These are phyloP conservation scores for Rosa lucieae DNA, from an alignment of 306 rosid genomes.

Conservation along the genomic window DNA sequence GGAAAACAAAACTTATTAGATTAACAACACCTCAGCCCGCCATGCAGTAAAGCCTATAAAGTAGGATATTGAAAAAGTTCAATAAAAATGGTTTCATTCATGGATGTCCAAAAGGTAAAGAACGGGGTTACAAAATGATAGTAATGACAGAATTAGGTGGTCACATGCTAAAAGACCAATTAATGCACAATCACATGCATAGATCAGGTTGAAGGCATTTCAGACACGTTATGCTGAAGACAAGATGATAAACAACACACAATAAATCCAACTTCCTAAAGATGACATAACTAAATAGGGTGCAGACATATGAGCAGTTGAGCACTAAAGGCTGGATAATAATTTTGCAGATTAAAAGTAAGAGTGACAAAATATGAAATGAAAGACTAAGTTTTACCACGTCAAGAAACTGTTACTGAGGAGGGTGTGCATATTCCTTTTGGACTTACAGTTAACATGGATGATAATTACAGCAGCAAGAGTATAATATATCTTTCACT, in stretches of 20 bases:
- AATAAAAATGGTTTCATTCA: neutral
- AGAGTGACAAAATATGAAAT: neutral
- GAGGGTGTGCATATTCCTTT: neutral
- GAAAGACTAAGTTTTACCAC: neutral
- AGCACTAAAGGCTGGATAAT: neutral
- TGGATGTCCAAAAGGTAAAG: neutral
- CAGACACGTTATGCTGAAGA: neutral
- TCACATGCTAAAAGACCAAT: neutral
- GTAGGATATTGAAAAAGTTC: neutral
- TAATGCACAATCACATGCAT: neutral
- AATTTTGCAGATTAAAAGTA: neutral
- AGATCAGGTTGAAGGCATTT: neutral
- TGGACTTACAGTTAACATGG: neutral
- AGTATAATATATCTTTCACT: constrained; percentile 14
- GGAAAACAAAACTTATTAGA: constrained; percentile 8
- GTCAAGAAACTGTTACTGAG: neutral
- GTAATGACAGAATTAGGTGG: neutral
- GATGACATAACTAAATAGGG: neutral
- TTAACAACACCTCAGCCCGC: neutral
- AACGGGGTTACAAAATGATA: neutral
- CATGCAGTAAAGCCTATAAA: no score
- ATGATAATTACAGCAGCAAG: constrained; percentile 9
- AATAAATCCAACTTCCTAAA: neutral
- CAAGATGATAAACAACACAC: neutral
- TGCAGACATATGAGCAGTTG: neutral